Base-by-base conservation (phyloP, 2,329 filamentous ascomycete species). In the Stemphylium beticola region DNA sequence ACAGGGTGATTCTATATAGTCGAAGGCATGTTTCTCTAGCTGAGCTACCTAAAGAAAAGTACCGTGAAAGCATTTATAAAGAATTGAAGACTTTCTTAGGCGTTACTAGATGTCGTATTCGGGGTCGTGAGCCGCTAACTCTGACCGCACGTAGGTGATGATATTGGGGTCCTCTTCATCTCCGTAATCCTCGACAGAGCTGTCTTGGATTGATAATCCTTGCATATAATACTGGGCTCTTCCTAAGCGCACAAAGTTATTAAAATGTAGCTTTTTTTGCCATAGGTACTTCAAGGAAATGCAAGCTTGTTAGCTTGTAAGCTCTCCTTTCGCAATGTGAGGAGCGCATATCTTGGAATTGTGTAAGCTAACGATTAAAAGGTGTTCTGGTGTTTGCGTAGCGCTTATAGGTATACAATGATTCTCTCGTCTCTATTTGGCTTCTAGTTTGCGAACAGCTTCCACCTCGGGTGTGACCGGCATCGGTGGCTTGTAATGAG, bases 41-140 rank as follows among this genome's bases (percentile, higher is more conserved):
- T 88, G 82, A 0, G 85, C 87, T 1, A 93, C 73, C 90, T 90
- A 95, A 0, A 87, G 55, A 57, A 92, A 93, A 0, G 84, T 81
- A 0, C 74, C 43, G 54, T 87, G 83, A 62, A 87, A 92, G 2
- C 85, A 76, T 10, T 56, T 58, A 64, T 95, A 96, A 33, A 87
- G 85, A 0, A 58, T 24, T 0, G 85, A 78, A 0, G 91, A 88
- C 1, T 53, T 59, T 1, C 65, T 65, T 1, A 96, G 72, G 9
- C 80, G 80, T 66, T 92, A 95, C 78, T 87, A 93, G 0, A 91
- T 71, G 10, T 79, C 70, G 12, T 69, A 57, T 14, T 66, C 22
- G 0, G 2, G 1, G 10, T 68, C 67, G 0, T 66, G 65, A 0
- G 65, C 45, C 1, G 65, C 72, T 0, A 54, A 12, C 4, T 75